A percentile compares a stretch with the other conserved stretches of the same genome.
Conservation (phyloP, 2,329 filamentous ascomycete species). For the Neocucurbitaria cava region DNA sequence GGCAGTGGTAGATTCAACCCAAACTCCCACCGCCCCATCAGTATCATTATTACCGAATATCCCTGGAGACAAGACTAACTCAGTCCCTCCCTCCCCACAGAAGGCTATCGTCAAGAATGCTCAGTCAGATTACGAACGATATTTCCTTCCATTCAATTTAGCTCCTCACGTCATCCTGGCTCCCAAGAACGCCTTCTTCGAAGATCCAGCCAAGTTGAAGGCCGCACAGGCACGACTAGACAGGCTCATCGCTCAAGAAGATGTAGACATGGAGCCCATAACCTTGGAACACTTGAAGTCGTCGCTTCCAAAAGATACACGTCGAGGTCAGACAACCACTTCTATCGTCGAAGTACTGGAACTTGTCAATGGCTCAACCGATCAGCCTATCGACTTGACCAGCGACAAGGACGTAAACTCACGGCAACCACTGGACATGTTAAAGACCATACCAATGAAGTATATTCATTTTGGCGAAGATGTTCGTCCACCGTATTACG, state of each 20-base stretch:
- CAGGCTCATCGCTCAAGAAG: constrained; percentile 23
- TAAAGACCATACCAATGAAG: constrained; percentile 68
- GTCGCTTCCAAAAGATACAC: constrained; percentile 16
- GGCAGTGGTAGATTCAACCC: constrained; percentile 38
- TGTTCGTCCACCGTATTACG: constrained; percentile 72
- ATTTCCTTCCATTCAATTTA: constrained; percentile 83
- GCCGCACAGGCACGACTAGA: constrained; percentile 39
- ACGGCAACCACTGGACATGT: constrained; percentile 48
- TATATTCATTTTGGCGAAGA: constrained; percentile 67
- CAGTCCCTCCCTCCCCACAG: constrained; percentile 42
- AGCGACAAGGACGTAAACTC: constrained; percentile 30
- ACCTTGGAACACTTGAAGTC: constrained; percentile 26
- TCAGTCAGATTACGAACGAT: constrained; percentile 59
- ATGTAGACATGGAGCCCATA: constrained; percentile 18
- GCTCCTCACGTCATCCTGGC: constrained; percentile 77
- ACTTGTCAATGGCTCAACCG: constrained; percentile 51
- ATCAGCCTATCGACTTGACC: constrained; percentile 54
- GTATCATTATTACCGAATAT: constrained; percentile 34
- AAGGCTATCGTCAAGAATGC: constrained; percentile 39
- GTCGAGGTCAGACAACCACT: constrained; percentile 24
- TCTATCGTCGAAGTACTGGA: constrained; percentile 51
- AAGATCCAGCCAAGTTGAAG: constrained; percentile 35
- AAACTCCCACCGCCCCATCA: constrained; percentile 39
- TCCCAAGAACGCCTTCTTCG: constrained; percentile 50
- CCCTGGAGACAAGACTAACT: constrained; percentile 32